Percentiles rank a stretch among this genome's conserved stretches.
Evolutionary conservation across 108 stramenopile genomes (phyloP).

Genomic region (Cyclotella choctawhatcheeana): DNA sequence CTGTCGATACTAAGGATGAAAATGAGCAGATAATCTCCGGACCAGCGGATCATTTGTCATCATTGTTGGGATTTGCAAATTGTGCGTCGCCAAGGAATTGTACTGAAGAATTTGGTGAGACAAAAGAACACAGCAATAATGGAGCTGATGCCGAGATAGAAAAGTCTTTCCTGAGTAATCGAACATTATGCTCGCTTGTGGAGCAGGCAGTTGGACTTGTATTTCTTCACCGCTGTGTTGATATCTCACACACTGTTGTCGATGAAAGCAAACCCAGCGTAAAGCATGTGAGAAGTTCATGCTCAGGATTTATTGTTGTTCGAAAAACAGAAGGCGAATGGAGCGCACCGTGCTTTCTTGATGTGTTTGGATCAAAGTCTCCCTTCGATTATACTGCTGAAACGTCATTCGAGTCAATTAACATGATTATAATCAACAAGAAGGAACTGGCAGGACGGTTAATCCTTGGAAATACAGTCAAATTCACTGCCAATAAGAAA

Average conservation of each 20-base stretch:
- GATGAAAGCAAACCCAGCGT: background rate
- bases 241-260: background rate
- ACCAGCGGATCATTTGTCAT: slow-evolving; percentile 8
- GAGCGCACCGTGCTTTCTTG: slow-evolving; percentile 50
- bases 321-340: slow-evolving; percentile 40
- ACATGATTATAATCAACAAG: slow-evolving; percentile 44
- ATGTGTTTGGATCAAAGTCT: slow-evolving; percentile 1
- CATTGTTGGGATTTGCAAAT: slow-evolving; percentile 22
- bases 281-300: slow-evolving; percentile 15
- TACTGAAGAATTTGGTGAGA: background rate
- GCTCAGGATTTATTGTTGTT: slow-evolving; percentile 42
- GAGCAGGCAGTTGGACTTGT: slow-evolving; percentile 50
- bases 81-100: slow-evolving; percentile 11
- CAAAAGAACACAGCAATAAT: background rate
- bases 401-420: slow-evolving; percentile 15
- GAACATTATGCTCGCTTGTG: slow-evolving; percentile 34
- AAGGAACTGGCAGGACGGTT: slow-evolving; percentile 35
- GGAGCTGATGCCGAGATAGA: background rate
- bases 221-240: slow-evolving; percentile 27
- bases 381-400: slow-evolving; percentile 5
- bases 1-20: background rate
- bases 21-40: background rate
- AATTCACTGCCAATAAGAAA: slow-evolving; percentile 32
- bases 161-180: slow-evolving; percentile 30
- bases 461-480: slow-evolving; percentile 35